phyloP scores from a whole-genome alignment of 768 basidiomycete genomes.

The Auricularia sp. region DNA sequence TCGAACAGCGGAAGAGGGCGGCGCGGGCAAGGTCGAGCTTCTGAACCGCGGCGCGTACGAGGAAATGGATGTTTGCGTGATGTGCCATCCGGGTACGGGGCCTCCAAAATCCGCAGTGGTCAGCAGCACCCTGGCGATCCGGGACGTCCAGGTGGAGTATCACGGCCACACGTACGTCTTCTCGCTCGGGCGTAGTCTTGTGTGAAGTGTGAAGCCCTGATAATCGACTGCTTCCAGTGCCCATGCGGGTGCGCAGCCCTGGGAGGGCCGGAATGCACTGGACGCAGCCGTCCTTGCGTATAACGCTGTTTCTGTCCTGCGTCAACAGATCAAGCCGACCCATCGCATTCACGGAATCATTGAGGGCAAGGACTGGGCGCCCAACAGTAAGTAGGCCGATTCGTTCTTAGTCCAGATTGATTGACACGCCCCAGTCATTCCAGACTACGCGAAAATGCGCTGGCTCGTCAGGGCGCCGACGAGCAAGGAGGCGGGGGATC shows the following conservation, averaged over 20 bases:
- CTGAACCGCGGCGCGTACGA: constrained; percentile 67
- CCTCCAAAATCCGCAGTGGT: constrained; percentile 37
- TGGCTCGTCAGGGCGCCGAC: constrained; percentile 67
- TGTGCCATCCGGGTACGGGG: constrained; percentile 65
- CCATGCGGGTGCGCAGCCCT: constrained; percentile 72
- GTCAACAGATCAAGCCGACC: constrained; percentile 81
- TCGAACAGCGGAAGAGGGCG: constrained; percentile 78
- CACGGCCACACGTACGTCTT: constrained; percentile 56
- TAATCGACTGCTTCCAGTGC: constrained; percentile 38
- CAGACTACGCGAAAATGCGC: constrained; percentile 66
- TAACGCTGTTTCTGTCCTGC: constrained; percentile 61
- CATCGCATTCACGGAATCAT: constrained; percentile 73
- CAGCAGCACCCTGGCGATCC: constrained; percentile 51
- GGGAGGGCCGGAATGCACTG: constrained; percentile 80
- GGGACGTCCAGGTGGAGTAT: constrained; percentile 57
- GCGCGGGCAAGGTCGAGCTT: constrained; percentile 67
- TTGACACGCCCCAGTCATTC: constrained; percentile 47
- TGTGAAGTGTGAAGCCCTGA: constrained; percentile 17
- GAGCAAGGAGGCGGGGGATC: constrained; percentile 38
- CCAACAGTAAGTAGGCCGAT: constrained; percentile 45
- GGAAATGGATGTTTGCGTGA: constrained; percentile 73
- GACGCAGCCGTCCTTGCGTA: constrained; percentile 86
- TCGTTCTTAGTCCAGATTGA: neutral
- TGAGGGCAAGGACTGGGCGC: constrained; percentile 52
- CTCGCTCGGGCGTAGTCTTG: neutral